Percentiles rank a stretch among this genome's conserved stretches.
These are phyloP conservation scores for Trichoderma sp. DNA, from an alignment of 2,329 filamentous ascomycete genomes.

Conservation along the genomic window DNA sequence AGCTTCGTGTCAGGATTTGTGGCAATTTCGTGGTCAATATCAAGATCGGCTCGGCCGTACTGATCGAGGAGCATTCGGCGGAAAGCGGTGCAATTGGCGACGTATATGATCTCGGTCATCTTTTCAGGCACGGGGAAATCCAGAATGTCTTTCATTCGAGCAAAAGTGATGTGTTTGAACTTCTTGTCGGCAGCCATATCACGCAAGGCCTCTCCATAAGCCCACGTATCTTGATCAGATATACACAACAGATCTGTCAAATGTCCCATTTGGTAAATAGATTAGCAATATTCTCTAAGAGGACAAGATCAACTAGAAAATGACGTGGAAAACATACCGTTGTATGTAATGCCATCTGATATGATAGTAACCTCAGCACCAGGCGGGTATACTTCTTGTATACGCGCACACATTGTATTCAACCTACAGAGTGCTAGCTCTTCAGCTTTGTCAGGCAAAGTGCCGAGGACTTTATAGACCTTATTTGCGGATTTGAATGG, in stretches of 20 bases:
- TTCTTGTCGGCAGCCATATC: constrained; percentile 27
- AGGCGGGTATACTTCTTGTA: constrained; percentile 29
- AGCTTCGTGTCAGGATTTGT: constrained; percentile 29
- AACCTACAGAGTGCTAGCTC: constrained; percentile 29
- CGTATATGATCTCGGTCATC: constrained; percentile 41
- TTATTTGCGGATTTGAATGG: constrained; percentile 37
- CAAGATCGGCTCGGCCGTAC: constrained; percentile 21
- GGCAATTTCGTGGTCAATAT: constrained; percentile 31
- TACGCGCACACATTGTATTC: constrained; percentile 29
- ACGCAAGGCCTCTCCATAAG: constrained; percentile 46
- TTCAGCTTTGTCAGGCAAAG: constrained; percentile 32
- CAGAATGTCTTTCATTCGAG: constrained; percentile 30
- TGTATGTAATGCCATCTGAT: constrained; percentile 53
- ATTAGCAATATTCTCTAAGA: not conserved
- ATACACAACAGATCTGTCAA: constrained; percentile 45
- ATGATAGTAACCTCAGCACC: constrained; percentile 40
- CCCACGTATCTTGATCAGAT: constrained; percentile 46
- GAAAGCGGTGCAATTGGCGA: constrained; percentile 32
- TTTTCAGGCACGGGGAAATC: constrained; percentile 38
- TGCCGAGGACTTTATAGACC: constrained; percentile 32
- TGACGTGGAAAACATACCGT: constrained; percentile 36
- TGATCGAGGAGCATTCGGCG: constrained; percentile 27
- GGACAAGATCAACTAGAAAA: rapidly evolving
- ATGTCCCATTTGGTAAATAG: too few species aligned
- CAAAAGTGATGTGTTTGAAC: not conserved